phyloP scores from a whole-genome alignment of 164 flowering plant genomes.

The Vitis labrusca region DNA sequence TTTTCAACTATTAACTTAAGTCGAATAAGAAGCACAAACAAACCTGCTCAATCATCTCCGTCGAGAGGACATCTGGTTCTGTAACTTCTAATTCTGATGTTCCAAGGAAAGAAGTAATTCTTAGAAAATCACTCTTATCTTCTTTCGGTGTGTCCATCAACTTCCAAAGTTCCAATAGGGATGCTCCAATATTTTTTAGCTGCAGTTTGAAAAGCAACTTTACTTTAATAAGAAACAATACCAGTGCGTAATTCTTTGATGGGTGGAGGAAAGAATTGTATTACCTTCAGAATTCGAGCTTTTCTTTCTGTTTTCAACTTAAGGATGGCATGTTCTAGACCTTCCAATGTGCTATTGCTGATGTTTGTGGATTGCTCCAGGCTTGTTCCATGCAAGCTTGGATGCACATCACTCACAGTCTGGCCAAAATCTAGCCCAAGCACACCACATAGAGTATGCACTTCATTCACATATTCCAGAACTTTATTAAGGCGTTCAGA shows the following conservation, averaged over 20 bases:
- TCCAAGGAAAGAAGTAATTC: slow-evolving; percentile 39
- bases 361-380: slow-evolving; percentile 69
- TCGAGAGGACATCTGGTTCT: slow-evolving; percentile 66
- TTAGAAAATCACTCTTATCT: slow-evolving; percentile 50
- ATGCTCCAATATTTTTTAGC: slow-evolving; percentile 61
- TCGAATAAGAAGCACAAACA: slow-evolving; percentile 1
- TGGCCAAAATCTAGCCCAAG: slow-evolving; percentile 83
- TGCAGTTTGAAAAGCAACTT: slow-evolving; percentile 26
- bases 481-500: slow-evolving; percentile 81
- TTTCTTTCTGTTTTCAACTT: slow-evolving; percentile 67
- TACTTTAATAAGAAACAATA: neutral
- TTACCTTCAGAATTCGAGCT: slow-evolving; percentile 72
- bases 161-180: slow-evolving; percentile 79
- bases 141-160: slow-evolving; percentile 79
- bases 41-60: slow-evolving; percentile 78
- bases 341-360: slow-evolving; percentile 68
- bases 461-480: slow-evolving; percentile 79
- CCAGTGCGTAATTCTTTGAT: neutral
- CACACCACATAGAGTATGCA: slow-evolving; percentile 75
- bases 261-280: neutral
- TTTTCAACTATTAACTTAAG: slow-evolving; percentile 3
- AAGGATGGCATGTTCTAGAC: slow-evolving; percentile 59
- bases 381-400: slow-evolving; percentile 61
- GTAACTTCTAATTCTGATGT: slow-evolving; percentile 54
- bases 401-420: slow-evolving; percentile 85